Base-by-base conservation (phyloP, 768 basidiomycete genomes). In the Xerocomellus intermedius region DNA sequence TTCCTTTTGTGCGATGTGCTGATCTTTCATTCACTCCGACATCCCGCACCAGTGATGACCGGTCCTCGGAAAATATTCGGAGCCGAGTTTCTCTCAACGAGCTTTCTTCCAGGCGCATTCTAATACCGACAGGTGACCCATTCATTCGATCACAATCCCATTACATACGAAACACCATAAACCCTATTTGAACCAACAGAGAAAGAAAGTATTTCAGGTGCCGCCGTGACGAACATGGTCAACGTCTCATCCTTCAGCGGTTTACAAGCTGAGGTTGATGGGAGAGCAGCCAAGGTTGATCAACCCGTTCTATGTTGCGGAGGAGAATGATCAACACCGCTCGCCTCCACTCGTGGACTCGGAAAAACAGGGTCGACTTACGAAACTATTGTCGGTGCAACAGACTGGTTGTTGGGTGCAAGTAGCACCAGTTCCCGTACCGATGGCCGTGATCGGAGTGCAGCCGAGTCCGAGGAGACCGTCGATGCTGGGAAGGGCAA, bases 381-480 rank as follows among this genome's bases (percentile, higher is more conserved):
- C 63, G 3, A 48, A 56, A 5, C 3, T n/a, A 5, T 61, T 42
- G 4, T 32, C 44, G 14, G 35, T 44, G 55, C 64, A 65, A 36
- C 63, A 64, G 30, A 64, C 57, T 0, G 63, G 42, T 22, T 59
- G 35, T 19, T 42, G 33, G 10, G 24, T 36, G 48, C 64, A 64
- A 1, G 12, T 1, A 1, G 42, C n/a, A 14, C 45, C 54, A 9
- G 36, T 48, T 17, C 48, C 52, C 1, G 24, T 2, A 1, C 52
- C 50, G 2, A 44, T 3, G 1, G 2, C 22, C 2, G 47, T 51
- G 42, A 52, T 28, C 0, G 59, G 42, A 26, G 10, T 7, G 36
- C 63, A 64, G 8, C 8, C 8, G 5, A 49, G 7, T 22, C 56
- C 63, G 9, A 61, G 36, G 4, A 48, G 42, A 26, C 56, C 59